Conservation (phyloP, 2,329 filamentous ascomycete species). For the Penicillium digitatum region DNA sequence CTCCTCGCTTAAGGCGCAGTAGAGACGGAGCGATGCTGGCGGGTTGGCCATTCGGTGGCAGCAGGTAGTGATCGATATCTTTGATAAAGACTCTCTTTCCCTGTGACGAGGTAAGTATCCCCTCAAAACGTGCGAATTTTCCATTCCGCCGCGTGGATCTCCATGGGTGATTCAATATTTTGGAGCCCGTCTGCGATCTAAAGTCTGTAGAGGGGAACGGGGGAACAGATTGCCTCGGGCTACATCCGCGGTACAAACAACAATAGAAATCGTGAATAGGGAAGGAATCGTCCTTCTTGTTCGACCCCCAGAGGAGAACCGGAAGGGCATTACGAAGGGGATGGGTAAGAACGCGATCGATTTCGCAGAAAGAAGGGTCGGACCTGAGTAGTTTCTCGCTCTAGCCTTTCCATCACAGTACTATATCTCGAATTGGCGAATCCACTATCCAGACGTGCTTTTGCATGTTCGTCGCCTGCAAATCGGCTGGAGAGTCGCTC, state of each 20-base stretch:
- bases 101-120: slow-evolving; percentile 52
- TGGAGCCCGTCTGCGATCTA: background rate
- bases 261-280: slow-evolving; percentile 17
- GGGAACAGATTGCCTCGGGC: background rate
- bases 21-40: slow-evolving; percentile 77
- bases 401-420: slow-evolving; percentile 72
- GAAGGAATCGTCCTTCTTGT: background rate
- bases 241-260: slow-evolving; percentile 4
- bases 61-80: slow-evolving; percentile 90
- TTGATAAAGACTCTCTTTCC: slow-evolving; percentile 96
- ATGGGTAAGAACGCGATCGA: slow-evolving; percentile 21
- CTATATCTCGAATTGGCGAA: slow-evolving; percentile 45
- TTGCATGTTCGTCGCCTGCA: slow-evolving; percentile 59
- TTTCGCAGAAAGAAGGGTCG: slow-evolving; percentile 36
- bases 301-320: slow-evolving; percentile 2
- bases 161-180: background rate
- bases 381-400: slow-evolving; percentile 70
- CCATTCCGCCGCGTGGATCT: slow-evolving; percentile 1
- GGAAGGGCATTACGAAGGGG: background rate
- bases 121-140: slow-evolving; percentile 8
- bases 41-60: slow-evolving; percentile 67
- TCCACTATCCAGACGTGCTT: slow-evolving; percentile 42
- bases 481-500: slow-evolving; percentile 80
- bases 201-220: background rate
- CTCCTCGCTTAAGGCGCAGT: slow-evolving; percentile 53